Evolutionary conservation across 2,329 filamentous ascomycete species (phyloP), one percentile per base, ranked within the genome.

Genomic region (Curvularia sp.): DNA sequence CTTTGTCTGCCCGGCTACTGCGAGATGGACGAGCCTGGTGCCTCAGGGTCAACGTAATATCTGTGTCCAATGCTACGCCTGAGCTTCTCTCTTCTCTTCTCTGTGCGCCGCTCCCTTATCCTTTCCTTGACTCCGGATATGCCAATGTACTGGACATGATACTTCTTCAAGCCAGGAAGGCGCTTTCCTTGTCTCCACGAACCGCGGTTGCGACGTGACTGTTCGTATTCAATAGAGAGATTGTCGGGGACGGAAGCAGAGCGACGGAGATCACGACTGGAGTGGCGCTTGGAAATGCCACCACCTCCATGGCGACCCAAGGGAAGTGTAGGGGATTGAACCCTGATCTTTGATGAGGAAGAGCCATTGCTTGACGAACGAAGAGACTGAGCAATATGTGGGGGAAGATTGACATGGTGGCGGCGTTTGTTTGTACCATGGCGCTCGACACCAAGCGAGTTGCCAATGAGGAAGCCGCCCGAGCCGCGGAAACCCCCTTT

Each of bases 391-490:
- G 60, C 50, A 24, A 70, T 63, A 54, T 64, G 53, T 6, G 66
- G 48, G 10, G 72, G 72, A 2, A 70, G 64, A 13, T 60, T 66
- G 59, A 75, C 59, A 15, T 69, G 68, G 7, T 70, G 73, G 7
- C 66, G 69, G 6, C 68, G 68, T 55, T 64, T 70, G 55, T 75
- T 74, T 22, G 73, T 72, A 42, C 74, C 72, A 30, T 73, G 79
- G 65, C 77, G 80, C 43, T 85, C 83, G 42, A 88, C 77, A 24
- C 85, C 85, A 0, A 87, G 74, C 3, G 83, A 84, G 66, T 87
- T 87, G 51, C 82, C 83, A 35, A 85, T 80, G 30, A 84, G 68
- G 51, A 83, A 81, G 22, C 81, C 80, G 15, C 78, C 78, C 1
- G 69, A 70, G 31, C 77, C 76, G 47, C 77, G 75, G 63, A 81